Evolutionary conservation across 208 protist species (phyloP), one percentile per base, ranked within the genome.

Genomic region (Acanthamoeba sp.): DNA sequence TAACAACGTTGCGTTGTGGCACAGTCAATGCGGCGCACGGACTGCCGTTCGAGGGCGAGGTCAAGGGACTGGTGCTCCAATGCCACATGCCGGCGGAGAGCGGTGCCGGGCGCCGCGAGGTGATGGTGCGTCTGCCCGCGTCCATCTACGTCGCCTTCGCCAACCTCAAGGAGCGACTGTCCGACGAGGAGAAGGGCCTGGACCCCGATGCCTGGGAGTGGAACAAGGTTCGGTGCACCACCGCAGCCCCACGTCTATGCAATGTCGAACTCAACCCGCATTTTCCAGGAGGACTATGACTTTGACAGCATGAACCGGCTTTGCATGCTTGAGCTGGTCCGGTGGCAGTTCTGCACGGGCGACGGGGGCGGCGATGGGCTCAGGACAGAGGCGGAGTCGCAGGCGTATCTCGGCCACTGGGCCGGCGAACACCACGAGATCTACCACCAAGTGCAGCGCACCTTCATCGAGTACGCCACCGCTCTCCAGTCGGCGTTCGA

Each of bases 151-250:
- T 76, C 14, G 66, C 66, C 66, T 76, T 42, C n/a, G n/a, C 7
- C 66, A 76, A 76, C 36, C n/a, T 76, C 9, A 76, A 76, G 66
- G 66, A 76, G 66, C 66, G 66, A 24, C 66, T n/a, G n/a, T 5
- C 66, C n/a, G 66, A 76, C n/a, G 66, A 76, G 16, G n/a, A 76
- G 36, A 76, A 76, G 66, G 20, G 5, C 1, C 66, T 76, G 29
- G 66, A 76, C 36, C 66, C 66, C 66, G 66, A 76, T n/a, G n/a
- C 66, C n/a, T 76, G 66, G 66, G 66, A 76, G n/a, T 76, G 66
- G 66, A 34, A 42, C 66, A 76, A 76, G 66, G 66, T 76, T 0
- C 16, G 16, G 62, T 12, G 9, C 3, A 12, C 62, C 22, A 9
- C 16, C n/a, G 9, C 62, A 36, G 14, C 4, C 14, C 27, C n/a